These are phyloP conservation scores for Hawksworthiomyces lignivorus DNA, from an alignment of 2,329 filamentous ascomycete genomes.

Conservation along the genomic window DNA sequence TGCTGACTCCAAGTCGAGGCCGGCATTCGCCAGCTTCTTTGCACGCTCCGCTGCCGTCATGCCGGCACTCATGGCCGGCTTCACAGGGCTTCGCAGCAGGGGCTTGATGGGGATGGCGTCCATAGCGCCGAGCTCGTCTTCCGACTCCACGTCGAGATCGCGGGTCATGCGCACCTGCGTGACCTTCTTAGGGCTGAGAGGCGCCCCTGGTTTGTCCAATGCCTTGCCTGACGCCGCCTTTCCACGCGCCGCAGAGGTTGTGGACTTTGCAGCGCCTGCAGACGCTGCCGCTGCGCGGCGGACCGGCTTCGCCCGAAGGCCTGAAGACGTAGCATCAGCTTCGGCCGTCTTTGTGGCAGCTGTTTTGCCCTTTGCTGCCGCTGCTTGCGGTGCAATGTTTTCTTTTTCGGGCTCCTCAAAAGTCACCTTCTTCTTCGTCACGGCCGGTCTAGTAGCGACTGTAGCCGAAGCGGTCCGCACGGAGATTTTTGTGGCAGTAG, in stretches of 20 bases:
- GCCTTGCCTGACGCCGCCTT: conserved; percentile 15
- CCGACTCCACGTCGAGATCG: conserved; percentile 39
- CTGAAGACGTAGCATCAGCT: conserved; percentile 15
- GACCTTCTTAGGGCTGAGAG: conserved; percentile 58
- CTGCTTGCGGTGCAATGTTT: conserved; percentile 40
- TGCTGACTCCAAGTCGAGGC: conserved; percentile 3
- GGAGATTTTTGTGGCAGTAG: conserved; percentile 29
- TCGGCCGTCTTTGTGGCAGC: conserved; percentile 15
- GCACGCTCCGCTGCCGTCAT: conserved; percentile 21
- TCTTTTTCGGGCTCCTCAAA: conserved; percentile 61
- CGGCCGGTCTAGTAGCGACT: conserved; percentile 30
- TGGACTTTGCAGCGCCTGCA: neutral
- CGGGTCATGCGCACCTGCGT: conserved; percentile 44
- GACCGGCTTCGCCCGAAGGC: conserved; percentile 26
- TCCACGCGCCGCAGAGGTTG: neutral
- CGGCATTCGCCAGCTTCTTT: conserved; percentile 5
- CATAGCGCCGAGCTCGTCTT: conserved; percentile 51
- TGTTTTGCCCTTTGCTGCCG: conserved; percentile 15
- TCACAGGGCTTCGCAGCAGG: conserved; percentile 49
- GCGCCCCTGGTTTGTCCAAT: conserved; percentile 28
- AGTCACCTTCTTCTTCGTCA: conserved; percentile 51
- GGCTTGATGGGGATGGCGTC: conserved; percentile 44
- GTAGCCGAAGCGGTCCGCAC: conserved; percentile 29
- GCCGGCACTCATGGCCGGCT: conserved; percentile 29
- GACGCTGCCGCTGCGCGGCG: conserved; percentile 13